phyloP scores from a whole-genome alignment of 2,329 filamentous ascomycete genomes.

The Venturia nashicola region DNA sequence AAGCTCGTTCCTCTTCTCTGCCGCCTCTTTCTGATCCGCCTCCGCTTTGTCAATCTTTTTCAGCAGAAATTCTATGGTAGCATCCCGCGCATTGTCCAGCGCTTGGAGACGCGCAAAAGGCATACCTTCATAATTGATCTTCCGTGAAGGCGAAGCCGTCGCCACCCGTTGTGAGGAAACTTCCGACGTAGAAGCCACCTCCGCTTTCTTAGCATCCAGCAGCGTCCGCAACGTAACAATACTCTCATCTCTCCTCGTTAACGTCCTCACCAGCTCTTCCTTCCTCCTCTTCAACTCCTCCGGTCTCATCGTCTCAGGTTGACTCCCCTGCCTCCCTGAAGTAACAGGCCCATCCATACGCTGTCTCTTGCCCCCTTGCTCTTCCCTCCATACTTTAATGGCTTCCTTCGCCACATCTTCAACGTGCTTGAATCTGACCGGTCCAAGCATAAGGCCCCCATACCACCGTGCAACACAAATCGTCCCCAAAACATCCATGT shows the following conservation, averaged over 20 bases:
- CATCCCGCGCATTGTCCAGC: slow-evolving; percentile 39
- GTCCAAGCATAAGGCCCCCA: slow-evolving; percentile 40
- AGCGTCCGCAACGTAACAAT: slow-evolving; percentile 34
- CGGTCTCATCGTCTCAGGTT: slow-evolving; percentile 22
- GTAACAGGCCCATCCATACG: slow-evolving; percentile 12
- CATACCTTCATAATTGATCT: slow-evolving; percentile 29
- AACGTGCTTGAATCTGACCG: slow-evolving; percentile 40
- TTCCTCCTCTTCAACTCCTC: slow-evolving; percentile 22
- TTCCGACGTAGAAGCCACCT: slow-evolving; percentile 17
- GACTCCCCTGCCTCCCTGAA: background rate
- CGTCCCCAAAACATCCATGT: slow-evolving; percentile 30
- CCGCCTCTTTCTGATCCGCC: background rate
- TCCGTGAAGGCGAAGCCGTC: background rate
- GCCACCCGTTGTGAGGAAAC: background rate
- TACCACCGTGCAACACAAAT: slow-evolving; percentile 44
- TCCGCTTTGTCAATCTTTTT: slow-evolving; percentile 41
- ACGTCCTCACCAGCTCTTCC: slow-evolving; percentile 23
- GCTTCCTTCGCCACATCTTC: slow-evolving; percentile 36
- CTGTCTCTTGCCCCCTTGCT: slow-evolving; percentile 22
- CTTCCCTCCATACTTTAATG: slow-evolving; percentile 28
- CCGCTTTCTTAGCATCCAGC: slow-evolving; percentile 30
- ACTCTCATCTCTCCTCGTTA: slow-evolving; percentile 35
- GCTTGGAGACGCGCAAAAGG: slow-evolving; percentile 26
- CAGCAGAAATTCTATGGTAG: slow-evolving; percentile 38
- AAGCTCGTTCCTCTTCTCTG: background rate